phyloP scores from a whole-genome alignment of 176 grass and related monocot species.

The Microstegium vimineum region DNA sequence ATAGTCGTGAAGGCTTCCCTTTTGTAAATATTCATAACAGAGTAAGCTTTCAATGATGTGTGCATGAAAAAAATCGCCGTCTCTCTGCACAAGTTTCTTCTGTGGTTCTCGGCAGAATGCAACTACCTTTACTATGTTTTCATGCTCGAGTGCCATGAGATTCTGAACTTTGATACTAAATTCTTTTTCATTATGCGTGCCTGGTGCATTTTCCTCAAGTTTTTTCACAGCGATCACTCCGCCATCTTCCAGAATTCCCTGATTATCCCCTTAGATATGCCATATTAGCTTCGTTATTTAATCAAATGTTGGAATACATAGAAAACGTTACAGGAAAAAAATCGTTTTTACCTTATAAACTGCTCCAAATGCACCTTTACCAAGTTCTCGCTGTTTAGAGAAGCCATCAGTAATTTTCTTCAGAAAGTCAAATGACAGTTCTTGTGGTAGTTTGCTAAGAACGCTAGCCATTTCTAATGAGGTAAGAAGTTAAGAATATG shows the following conservation, averaged over 20 bases:
- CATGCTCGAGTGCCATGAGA: neutral
- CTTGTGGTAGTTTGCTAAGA: no score
- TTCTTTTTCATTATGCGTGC: neutral
- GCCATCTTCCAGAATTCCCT: neutral
- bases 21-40: neutral
- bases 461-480: no score
- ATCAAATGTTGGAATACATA: no score
- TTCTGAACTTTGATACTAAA: neutral
- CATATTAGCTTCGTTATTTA: no score
- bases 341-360: no score
- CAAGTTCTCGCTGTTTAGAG: no score
- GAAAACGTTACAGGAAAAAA: no score
- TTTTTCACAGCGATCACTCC: neutral
- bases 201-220: neutral
- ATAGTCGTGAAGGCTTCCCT: neutral
- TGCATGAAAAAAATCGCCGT: neutral
- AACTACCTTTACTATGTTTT: neutral
- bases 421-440: no score
- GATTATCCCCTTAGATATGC: no score
- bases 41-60: neutral
- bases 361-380: no score
- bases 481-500: no score
- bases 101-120: neutral
- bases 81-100: neutral
- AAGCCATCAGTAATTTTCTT: no score